Evolutionary conservation across 306 rosid species (phyloP).

Genomic region (Erythrophleum fordii): DNA sequence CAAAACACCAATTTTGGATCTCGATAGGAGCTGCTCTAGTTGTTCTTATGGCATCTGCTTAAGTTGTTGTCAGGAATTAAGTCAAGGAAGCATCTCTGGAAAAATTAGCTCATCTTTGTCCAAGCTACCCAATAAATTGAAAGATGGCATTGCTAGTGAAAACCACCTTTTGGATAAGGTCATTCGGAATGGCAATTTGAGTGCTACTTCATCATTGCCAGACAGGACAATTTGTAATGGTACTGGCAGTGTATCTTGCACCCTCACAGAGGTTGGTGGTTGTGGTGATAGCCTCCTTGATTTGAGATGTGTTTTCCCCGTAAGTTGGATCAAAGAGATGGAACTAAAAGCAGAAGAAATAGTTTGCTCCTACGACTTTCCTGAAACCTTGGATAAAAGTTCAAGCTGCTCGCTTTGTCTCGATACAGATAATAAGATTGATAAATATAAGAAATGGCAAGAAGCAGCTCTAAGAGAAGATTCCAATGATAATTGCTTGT

Average conservation of each 20-base stretch:
- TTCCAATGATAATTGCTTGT: constrained; percentile 79
- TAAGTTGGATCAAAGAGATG: constrained; percentile 79
- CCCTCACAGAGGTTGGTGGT: constrained; percentile 69
- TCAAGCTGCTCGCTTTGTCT: constrained; percentile 79
- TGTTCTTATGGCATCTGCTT: constrained; percentile 86
- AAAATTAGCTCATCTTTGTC: constrained; percentile 42
- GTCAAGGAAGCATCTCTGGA: constrained; percentile 51
- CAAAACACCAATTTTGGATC: constrained; percentile 71
- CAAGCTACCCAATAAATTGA: constrained; percentile 47
- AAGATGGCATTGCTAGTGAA: constrained; percentile 42
- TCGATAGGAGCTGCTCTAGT: constrained; percentile 80
- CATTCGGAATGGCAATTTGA: constrained; percentile 37
- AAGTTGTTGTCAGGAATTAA: constrained; percentile 67
- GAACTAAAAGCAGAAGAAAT: constrained; percentile 92
- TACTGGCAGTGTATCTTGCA: constrained; percentile 54
- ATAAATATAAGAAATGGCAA: constrained; percentile 62
- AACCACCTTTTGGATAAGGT: constrained; percentile 42
- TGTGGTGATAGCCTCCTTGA: constrained; percentile 74
- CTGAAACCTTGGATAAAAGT: constrained; percentile 73
- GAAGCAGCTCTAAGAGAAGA: constrained; percentile 77
- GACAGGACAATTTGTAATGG: constrained; percentile 54
- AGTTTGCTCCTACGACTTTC: constrained; percentile 93
- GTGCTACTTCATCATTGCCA: constrained; percentile 49
- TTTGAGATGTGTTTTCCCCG: constrained; percentile 70
- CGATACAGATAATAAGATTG: constrained; percentile 58